Evolutionary conservation across 2,329 filamentous ascomycete species (phyloP).

Genomic region (Calonectria naviculata): DNA sequence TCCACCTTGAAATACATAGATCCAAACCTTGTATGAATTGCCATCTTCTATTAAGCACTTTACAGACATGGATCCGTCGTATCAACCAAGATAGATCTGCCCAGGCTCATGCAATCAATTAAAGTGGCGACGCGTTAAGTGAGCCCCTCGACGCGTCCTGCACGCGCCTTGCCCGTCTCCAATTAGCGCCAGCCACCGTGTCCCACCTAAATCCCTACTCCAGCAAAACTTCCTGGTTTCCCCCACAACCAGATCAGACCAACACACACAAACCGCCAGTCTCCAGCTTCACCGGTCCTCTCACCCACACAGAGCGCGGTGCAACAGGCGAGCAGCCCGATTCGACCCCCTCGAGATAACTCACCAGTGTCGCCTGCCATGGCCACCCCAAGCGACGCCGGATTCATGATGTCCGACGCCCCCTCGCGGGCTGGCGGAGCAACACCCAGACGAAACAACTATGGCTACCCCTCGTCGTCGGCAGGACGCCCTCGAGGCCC

Average conservation of each 20-base stretch:
- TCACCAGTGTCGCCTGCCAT: conserved; percentile 42
- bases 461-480: conserved; percentile 61
- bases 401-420: conserved; percentile 68
- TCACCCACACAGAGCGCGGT: neutral
- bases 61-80: neutral
- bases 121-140: conserved; percentile 46
- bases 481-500: conserved; percentile 65
- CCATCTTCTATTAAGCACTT: too few species aligned
- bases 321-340: conserved; percentile 1
- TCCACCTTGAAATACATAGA: too few species aligned
- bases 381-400: conserved; percentile 67
- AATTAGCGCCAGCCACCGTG: conserved; percentile 23
- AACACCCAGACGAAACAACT: conserved; percentile 55
- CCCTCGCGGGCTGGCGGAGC: conserved; percentile 53
- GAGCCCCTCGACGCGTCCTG: conserved; percentile 44
- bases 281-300: neutral
- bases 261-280: neutral
- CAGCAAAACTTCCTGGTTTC: conserved; percentile 33
- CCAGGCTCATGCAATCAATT: conserved; percentile 50
- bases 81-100: too few species aligned
- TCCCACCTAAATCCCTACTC: conserved; percentile 32
- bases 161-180: conserved; percentile 39
- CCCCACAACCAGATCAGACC: conserved; percentile 28
- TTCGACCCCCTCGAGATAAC: neutral
- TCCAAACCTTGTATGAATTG: neutral